Base-by-base conservation (phyloP, 352 stramenopile species). In the Globisporangium canariense region DNA sequence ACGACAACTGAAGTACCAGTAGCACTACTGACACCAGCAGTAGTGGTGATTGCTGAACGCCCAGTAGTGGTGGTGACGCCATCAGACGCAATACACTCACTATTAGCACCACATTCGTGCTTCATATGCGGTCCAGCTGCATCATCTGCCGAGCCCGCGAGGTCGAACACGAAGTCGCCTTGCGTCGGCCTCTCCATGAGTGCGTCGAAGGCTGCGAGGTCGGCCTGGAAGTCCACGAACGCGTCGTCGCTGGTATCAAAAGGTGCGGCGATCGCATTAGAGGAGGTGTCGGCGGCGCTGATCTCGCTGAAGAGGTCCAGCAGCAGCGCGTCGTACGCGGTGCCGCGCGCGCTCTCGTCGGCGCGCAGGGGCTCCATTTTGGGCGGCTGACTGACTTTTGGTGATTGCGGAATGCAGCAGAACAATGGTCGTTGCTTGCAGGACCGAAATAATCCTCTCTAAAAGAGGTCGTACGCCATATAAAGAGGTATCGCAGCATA, bases 191-290 rank as follows among this genome's bases (percentile, higher is more conserved):
- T 47, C 38, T 47, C 36, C 4, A 60, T 50, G 11, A 60, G 34
- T 6, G 54, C 57, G 9, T 53, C 43, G n/a, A 62, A 34, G 18
- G 57, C 57, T 18, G 53, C 57, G 10, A 62, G 30, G 20, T 62
- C 57, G 9, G 57, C 43, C 25, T 62, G 57, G 43, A 62, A 55
- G 43, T 55, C 45, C 28, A 43, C 57, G 30, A 62, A 43, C 41
- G 45, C 25, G 8, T 52, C 16, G 56, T 54, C 56, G 52, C 32
- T 18, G 25, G 20, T 11, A 22, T 30, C 5, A 0, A 18, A 18
- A n/a, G 18, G 18, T 3, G 40, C n/a, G 22, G n/a, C 7, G 16
- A 28, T 18, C 1, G 34, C 10, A 40, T 11, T 40, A 11, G 7
- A 13, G 34, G 7, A 40, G 57, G 30, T n/a, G 18, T 47, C 57